A percentile compares a stretch with the other conserved stretches of the same genome.
These are phyloP conservation scores for Geotrichum candidum DNA, from an alignment of 1,139 yeast species.

Conservation along the genomic window DNA sequence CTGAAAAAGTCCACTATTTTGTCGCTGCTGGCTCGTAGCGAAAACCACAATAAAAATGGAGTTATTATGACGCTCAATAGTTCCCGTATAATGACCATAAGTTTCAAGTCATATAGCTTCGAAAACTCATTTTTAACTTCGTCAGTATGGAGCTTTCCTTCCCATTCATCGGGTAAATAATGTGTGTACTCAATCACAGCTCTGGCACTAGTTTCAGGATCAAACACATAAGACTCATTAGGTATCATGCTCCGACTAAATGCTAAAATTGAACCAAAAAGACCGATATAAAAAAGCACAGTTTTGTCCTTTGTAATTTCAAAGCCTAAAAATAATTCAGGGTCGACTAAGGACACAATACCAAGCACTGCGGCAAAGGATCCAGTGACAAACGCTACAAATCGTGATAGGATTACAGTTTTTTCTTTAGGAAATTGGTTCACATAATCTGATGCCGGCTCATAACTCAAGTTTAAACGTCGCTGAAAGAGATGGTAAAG, in stretches of 20 bases:
- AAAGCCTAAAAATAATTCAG: conserved; percentile 84
- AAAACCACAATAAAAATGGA: conserved; percentile 83
- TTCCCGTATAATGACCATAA: conserved; percentile 70
- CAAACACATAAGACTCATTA: conserved; percentile 59
- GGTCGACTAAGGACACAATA: conserved; percentile 78
- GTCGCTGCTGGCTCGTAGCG: conserved; percentile 66
- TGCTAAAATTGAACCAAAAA: conserved; percentile 81
- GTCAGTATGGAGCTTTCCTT: conserved; percentile 73
- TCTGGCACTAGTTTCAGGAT: conserved; percentile 78
- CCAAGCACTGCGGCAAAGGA: conserved; percentile 87
- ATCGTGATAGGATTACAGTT: conserved; percentile 54
- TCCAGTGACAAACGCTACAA: conserved; percentile 74
- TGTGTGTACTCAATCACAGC: conserved; percentile 85
- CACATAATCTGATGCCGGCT: conserved; percentile 74
- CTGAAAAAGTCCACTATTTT: conserved; percentile 82
- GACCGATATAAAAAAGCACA: conserved; percentile 77
- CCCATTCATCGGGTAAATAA: conserved; percentile 83
- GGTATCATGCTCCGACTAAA: conserved; percentile 57
- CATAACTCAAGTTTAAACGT: conserved; percentile 68
- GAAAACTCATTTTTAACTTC: conserved; percentile 80
- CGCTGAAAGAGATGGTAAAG: conserved; percentile 79
- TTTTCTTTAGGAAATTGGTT: conserved; percentile 90
- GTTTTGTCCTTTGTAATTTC: conserved; percentile 79
- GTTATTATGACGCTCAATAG: conserved; percentile 73
- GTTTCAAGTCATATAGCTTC: conserved; percentile 63